These are phyloP conservation scores for Microsporum canis DNA, from an alignment of 2,329 filamentous ascomycete species.

Conservation along the genomic window DNA sequence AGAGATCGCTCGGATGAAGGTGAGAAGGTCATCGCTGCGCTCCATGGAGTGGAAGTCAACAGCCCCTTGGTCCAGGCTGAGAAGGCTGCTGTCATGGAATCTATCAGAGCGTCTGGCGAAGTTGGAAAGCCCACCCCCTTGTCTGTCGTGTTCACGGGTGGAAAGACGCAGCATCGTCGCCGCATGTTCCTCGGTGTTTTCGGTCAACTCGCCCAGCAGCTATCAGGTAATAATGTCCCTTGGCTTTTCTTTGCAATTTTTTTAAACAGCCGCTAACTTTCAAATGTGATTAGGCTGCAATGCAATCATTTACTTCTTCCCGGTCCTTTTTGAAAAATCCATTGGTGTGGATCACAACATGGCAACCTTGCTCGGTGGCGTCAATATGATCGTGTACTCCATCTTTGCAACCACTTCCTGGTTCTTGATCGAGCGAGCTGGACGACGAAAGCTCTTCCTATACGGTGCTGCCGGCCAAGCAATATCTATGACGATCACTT, in stretches of 20 bases:
- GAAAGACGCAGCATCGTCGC: conserved; percentile 31
- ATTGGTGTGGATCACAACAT: conserved; percentile 30
- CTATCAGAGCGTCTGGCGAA: conserved; percentile 41
- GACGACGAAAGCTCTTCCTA: conserved; percentile 35
- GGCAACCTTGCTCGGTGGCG: conserved; percentile 37
- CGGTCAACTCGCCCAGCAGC: conserved; percentile 37
- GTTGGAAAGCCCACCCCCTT: conserved; percentile 40
- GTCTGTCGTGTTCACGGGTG: conserved; percentile 35
- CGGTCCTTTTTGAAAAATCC: conserved; percentile 32
- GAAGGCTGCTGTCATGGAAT: neutral
- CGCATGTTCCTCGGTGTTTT: conserved; percentile 33
- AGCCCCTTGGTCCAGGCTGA: conserved; percentile 43
- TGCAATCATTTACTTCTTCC: conserved; percentile 30
- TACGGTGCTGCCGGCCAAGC: conserved; percentile 31
- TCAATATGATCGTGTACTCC: conserved; percentile 28
- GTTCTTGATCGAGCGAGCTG: conserved; percentile 34
- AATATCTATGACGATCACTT: conserved; percentile 30
- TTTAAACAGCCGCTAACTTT: neutral
- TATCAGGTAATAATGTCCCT: neutral
- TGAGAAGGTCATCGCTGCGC: conserved; percentile 36
- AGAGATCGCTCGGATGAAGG: conserved; percentile 33
- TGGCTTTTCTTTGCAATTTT: neutral
- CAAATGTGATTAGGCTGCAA: conserved; percentile 25
- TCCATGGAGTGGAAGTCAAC: conserved; percentile 18
- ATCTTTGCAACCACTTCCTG: conserved; percentile 26